Base-by-base conservation (phyloP, 2,329 filamentous ascomycete species). In the Clonostachys byssicola region DNA sequence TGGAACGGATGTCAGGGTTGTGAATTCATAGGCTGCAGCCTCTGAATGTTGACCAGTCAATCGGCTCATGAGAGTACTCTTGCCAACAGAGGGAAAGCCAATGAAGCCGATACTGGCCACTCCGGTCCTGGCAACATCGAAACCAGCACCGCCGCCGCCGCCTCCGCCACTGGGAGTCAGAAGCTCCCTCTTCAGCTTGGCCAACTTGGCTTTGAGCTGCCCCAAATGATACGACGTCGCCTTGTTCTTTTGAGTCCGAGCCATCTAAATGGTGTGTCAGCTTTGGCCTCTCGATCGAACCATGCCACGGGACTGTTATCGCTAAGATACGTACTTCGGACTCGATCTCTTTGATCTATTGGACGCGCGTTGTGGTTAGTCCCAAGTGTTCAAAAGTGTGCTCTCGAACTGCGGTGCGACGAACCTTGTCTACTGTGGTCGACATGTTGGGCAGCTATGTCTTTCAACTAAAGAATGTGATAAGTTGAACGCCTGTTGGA, bases 31-130 rank as follows among this genome's bases (percentile, higher is more conserved):
- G 45, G 92, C 94, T 16, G 94, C 94, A 47, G 85, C 92, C 77
- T 99, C 94, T 3, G 92, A 97, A 66, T 99, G 92, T 71, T 96
- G 92, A 45, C 94, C 94, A 40, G 94, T 99, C 64, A 99, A 73
- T 62, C 77, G 84, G 65, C 86, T 96, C 92, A 99, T 96, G 60
- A 99, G 77, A 44, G 94, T 99, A 80, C 90, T 96, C 74, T 99
- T 99, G 52, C 94, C 94, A 52, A 99, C 94, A 2, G 94, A 99
- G 2, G 94, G 94, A 62, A 99, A 99, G 34, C 94, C 94, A 63
- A 97, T 96, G 72, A 97, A 97, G 40, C 92, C 92, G 61, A 99
- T 85, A 76, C 89, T 95, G 55, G 94, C 94, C 54, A 97, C 94
- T 77, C 94, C 94, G 45, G 94, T 99, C 68, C 94, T 86, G 52